Evolutionary conservation across 75 land plant species (phyloP), one percentile per base, ranked within the genome.

Genomic region (Chamaecyparis obtusa): DNA sequence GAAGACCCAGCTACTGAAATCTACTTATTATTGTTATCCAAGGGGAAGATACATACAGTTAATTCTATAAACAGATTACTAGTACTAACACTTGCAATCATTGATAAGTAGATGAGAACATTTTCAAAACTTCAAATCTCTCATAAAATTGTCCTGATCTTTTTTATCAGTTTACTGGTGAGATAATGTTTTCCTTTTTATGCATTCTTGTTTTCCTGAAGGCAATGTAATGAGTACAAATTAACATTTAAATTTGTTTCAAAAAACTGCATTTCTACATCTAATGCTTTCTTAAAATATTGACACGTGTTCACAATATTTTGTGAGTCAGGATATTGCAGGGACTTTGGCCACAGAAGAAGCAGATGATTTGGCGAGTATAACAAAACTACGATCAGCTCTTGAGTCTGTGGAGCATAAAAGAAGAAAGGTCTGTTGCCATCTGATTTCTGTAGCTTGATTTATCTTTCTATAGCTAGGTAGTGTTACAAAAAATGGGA

Each of bases 321-420:
- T 81, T 46, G 86, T 88, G 30, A 84, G 54, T 86, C 90, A 98
- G 99, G 99, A 98, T 91, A 93, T 98, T 89, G 96, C 99, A 57
- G 99, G 99, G 32, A 98, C 99, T 14, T 89, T 98, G 87, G 99
- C 99, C 84, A 95, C 92, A n/a, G 99, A 98, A 91, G 95, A 92
- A 84, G 99, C 99, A 82, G 99, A 97, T 48, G 99, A 98, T 88
- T 89, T 90, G 5, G 85, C 87, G 13, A 96, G 91, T 87, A 93
- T 98, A 19, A 88, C 90, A 19, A 96, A 97, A 91, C 90, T 98
- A 81, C 95, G 99, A 44, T 96, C 99, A 87, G 99, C 99, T 49
- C 92, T 98, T 43, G 99, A 98, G 81, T 94, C 99, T 84, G 99
- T 98, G 60, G 99, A 96, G 87, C 99, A 98, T 85, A 98, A 96